Evolutionary conservation across 441 rosid genomes (phyloP).

Genomic region (Pelargonium cotyledonis): DNA sequence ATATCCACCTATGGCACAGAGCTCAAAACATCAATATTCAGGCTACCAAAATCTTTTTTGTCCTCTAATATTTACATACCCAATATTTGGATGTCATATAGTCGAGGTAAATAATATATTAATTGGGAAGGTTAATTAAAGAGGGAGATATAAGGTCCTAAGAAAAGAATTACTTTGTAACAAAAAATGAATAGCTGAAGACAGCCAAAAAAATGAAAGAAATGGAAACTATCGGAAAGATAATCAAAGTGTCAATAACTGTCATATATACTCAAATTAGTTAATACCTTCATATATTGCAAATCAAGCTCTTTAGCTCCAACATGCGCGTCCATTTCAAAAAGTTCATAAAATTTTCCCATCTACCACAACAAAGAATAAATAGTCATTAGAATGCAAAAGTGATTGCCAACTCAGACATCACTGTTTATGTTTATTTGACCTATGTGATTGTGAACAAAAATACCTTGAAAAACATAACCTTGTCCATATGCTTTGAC

Average conservation of each 20-base stretch:
- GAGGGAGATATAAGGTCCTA: neutral
- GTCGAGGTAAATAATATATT: neutral
- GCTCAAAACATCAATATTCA: constrained; percentile 3
- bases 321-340: constrained; percentile 98
- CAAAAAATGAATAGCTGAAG: neutral
- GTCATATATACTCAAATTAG: constrained; percentile 15
- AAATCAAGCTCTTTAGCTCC: constrained; percentile 92
- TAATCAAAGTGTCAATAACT: constrained; percentile 4
- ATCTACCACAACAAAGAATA: constrained; percentile 44
- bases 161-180: neutral
- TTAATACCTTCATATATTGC: constrained; percentile 94
- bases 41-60: neutral
- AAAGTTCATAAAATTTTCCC: constrained; percentile 99
- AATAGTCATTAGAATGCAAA: constrained; percentile 14
- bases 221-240: constrained; percentile 11
- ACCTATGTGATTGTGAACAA: constrained; percentile 1
- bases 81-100: constrained; percentile 2
- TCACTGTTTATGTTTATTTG: constrained; percentile 13
- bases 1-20: neutral
- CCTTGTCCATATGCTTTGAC: constrained; percentile 98
- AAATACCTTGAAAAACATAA: constrained; percentile 88
- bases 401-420: constrained; percentile 8
- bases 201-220: constrained; percentile 8
- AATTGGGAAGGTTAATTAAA: neutral
- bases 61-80: neutral